Evolutionary conservation across 2,329 filamentous ascomycete species (phyloP).

Genomic region (Gnomoniopsis sp.): DNA sequence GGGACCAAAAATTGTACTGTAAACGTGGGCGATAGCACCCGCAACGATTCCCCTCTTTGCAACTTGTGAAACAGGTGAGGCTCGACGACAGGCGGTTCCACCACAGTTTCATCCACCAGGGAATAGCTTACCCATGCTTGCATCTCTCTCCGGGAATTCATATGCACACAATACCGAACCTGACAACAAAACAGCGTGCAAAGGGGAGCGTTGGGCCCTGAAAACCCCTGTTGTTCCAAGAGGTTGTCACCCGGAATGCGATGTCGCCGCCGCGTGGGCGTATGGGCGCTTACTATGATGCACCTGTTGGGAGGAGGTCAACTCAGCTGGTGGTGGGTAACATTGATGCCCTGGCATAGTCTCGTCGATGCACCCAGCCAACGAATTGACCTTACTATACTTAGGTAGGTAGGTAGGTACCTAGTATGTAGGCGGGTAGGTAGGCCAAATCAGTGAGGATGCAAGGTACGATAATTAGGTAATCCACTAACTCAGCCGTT

Average conservation of each 20-base stretch:
- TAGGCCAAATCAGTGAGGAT: too few relatives aligned
- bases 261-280: not conserved
- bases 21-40: not conserved
- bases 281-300: constrained; percentile 1
- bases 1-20: not conserved
- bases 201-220: not conserved
- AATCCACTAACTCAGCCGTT: too few relatives aligned
- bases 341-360: not conserved
- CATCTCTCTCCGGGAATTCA: not conserved
- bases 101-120: constrained; percentile 16
- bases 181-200: not conserved
- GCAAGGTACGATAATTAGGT: too few relatives aligned
- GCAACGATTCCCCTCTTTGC: constrained; percentile 16
- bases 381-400: too few relatives aligned
- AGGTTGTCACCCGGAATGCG: not conserved
- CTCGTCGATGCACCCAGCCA: not conserved
- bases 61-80: constrained; percentile 19
- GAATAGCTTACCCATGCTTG: constrained; percentile 17
- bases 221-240: not conserved
- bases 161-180: not conserved
- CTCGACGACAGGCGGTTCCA: constrained; percentile 14
- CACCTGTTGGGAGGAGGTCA: too few relatives aligned
- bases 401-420: too few relatives aligned
- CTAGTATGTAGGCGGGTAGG: too few relatives aligned
- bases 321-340: too few relatives aligned